Evolutionary conservation across 106 monocot genomes (phyloP), one percentile per base, ranked within the genome.

Genomic region (Acanthochlamys bracteata): DNA sequence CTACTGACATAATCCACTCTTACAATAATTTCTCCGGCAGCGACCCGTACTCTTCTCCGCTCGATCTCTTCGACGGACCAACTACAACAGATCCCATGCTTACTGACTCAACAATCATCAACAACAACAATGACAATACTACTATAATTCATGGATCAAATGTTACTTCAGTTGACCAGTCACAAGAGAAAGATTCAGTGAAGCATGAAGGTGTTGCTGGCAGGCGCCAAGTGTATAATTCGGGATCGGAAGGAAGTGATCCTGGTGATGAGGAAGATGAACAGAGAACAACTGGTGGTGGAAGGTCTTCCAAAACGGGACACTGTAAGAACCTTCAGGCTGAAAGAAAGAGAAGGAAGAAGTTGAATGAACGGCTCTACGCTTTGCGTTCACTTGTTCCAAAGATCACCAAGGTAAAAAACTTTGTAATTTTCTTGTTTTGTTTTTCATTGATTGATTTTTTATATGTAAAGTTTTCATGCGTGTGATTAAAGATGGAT

Each of bases 281-380:
- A 20, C 67, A 69, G 58, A 76, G 68, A 49, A 6, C 41, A 47
- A 26, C 14, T n/a, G n/a, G n/a, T n/a, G n/a, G n/a, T 11, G 66
- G 65, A 25, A 57, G 75, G 43, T 66, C 70, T 11, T 87, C 77
- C 0, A 90, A 85, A 66, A 64, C 73, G 22, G 80, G 69, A 40
- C 79, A 79, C 1, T 82, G 80, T 7, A 96, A 96, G 87, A 96
- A 96, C 54, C 76, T 96, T 2, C 41, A 78, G 19, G 96, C 96
- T 0, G 96, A 96, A 74, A 78, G 96, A 72, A 82, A 49, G 73
- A 65, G 96, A 57, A 76, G 96, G 76, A 91, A 96, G 88, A 96
- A 96, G 76, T 90, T 96, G 21, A 96, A 96, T 61, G 91, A 83
- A 33, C 67, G 88, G 39, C 91, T 96, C 17, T 91, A 73, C 20